Evolutionary conservation across 352 stramenopile species (phyloP).

Genomic region (Globisporangium barbulae): DNA sequence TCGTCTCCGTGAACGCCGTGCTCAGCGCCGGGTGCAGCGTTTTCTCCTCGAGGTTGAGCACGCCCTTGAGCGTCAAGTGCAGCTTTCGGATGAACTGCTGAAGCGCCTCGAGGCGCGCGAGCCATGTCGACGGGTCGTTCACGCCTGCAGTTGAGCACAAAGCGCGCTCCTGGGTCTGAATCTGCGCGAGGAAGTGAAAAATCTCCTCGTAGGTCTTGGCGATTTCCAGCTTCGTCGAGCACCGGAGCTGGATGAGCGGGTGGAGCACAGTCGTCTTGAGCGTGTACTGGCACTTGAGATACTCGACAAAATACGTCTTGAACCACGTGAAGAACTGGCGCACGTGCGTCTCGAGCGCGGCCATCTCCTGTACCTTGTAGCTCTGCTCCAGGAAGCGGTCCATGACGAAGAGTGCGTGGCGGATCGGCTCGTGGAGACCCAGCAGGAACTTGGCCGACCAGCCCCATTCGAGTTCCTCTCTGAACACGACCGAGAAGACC

Average conservation of each 20-base stretch:
- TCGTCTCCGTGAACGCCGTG: constrained; percentile 62
- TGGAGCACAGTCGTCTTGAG: constrained; percentile 62
- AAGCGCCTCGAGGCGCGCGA: constrained; percentile 57
- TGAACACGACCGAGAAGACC: constrained; percentile 69
- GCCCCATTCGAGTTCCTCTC: constrained; percentile 49
- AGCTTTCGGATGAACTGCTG: constrained; percentile 65
- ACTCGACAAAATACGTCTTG: constrained; percentile 72
- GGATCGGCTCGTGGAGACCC: constrained; percentile 71
- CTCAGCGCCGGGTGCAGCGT: constrained; percentile 56
- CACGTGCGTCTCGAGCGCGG: constrained; percentile 40
- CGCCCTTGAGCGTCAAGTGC: constrained; percentile 57
- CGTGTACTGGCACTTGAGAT: constrained; percentile 59
- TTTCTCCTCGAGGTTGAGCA: constrained; percentile 78
- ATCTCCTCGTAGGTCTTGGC: constrained; percentile 66
- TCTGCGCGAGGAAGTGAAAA: constrained; percentile 48
- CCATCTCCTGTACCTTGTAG: constrained; percentile 27
- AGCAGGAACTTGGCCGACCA: constrained; percentile 75
- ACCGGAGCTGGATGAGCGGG: constrained; percentile 52
- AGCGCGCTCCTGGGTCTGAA: constrained; percentile 48
- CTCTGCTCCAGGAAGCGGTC: constrained; percentile 74
- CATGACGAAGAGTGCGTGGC: constrained; percentile 80
- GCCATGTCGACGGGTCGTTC: constrained; percentile 47
- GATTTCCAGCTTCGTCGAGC: constrained; percentile 55
- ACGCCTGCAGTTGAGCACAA: constrained; percentile 41
- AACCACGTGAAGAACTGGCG: constrained; percentile 77